Evolutionary conservation across 768 basidiomycete species (phyloP).

Genomic region (Terana coerulea): DNA sequence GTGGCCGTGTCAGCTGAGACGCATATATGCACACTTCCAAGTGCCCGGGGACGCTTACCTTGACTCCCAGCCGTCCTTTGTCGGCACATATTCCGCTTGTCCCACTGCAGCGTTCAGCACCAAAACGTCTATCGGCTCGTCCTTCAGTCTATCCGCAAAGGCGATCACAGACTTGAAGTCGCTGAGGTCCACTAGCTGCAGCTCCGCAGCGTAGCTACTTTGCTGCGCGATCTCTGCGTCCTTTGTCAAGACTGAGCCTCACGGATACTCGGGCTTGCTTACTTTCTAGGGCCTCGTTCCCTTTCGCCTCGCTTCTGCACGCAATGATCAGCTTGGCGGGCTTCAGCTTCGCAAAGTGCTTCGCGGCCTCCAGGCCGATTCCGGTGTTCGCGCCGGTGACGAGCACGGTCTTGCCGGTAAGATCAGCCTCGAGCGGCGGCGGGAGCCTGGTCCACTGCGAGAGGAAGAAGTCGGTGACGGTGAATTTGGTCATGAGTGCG

Average conservation of each 20-base stretch:
- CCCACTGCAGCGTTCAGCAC: slow-evolving; percentile 26
- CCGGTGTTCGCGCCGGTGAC: slow-evolving; percentile 52
- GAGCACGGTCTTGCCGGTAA: slow-evolving; percentile 45
- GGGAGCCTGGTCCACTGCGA: slow-evolving; percentile 11
- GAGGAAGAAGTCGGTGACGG: slow-evolving; percentile 1
- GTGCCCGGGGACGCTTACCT: slow-evolving; percentile 19
- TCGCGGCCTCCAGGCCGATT: slow-evolving; percentile 43
- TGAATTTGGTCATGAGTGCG: slow-evolving; percentile 9
- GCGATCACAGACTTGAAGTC: slow-evolving; percentile 22
- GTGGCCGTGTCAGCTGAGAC: neutral
- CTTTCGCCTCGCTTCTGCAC: slow-evolving; percentile 35
- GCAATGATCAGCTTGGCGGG: slow-evolving; percentile 37
- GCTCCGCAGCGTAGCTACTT: slow-evolving; percentile 15
- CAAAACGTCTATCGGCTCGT: slow-evolving; percentile 24
- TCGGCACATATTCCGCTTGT: slow-evolving; percentile 21
- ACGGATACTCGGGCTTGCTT: too few species aligned
- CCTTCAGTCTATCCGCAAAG: slow-evolving; percentile 21
- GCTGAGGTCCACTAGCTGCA: slow-evolving; percentile 25
- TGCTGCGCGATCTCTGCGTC: slow-evolving; percentile 23
- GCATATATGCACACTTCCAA: neutral
- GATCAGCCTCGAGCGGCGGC: slow-evolving; percentile 30
- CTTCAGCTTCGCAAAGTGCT: slow-evolving; percentile 43
- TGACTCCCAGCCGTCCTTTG: slow-evolving; percentile 27
- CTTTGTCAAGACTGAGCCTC: neutral
- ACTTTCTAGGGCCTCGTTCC: slow-evolving; percentile 34